Evolutionary conservation across 495 filamentous ascomycete genomes (phyloP).

Genomic region (Hypoxylon trugodes): DNA sequence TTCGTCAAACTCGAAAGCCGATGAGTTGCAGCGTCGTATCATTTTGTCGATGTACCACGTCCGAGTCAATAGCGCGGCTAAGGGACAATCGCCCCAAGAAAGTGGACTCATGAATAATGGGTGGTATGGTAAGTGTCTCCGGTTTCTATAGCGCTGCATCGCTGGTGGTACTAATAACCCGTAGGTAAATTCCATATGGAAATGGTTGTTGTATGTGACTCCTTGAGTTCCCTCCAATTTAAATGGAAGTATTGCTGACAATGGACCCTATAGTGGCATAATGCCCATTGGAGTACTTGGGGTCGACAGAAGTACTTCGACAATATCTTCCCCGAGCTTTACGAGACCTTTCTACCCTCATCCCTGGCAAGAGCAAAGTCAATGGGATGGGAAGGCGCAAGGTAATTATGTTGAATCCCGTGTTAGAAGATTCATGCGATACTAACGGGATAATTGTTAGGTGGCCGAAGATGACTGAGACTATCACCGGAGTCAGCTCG

Average conservation of each 20-base stretch:
- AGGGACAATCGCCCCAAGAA: slow-evolving; percentile 49
- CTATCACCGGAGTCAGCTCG: slow-evolving; percentile 51
- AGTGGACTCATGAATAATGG: slow-evolving; percentile 55
- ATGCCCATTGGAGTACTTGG: slow-evolving; percentile 54
- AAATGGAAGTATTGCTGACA: no score
- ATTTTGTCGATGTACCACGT: slow-evolving; percentile 60
- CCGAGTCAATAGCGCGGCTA: slow-evolving; percentile 54
- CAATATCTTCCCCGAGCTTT: slow-evolving; percentile 49
- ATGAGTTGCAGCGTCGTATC: slow-evolving; percentile 59
- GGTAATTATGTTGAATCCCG: slow-evolving; percentile 7
- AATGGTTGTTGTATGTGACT: slow-evolving; percentile 51
- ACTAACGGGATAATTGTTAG: slow-evolving; percentile 5
- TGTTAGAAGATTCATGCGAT: not conserved
- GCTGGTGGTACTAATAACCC: not conserved
- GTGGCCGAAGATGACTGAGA: slow-evolving; percentile 60
- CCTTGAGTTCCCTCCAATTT: no score
- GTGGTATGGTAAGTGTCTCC: slow-evolving; percentile 48
- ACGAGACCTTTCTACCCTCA: slow-evolving; percentile 52
- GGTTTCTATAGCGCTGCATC: not conserved
- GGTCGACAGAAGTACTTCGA: slow-evolving; percentile 51
- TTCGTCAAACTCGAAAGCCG: slow-evolving; percentile 47
- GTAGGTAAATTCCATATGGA: slow-evolving; percentile 48
- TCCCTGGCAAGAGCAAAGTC: slow-evolving; percentile 49
- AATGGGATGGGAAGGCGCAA: slow-evolving; percentile 56
- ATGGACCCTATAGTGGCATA: no score